Base-by-base conservation (phyloP, 2,329 filamentous ascomycete genomes). In the Diplodia seriata region DNA sequence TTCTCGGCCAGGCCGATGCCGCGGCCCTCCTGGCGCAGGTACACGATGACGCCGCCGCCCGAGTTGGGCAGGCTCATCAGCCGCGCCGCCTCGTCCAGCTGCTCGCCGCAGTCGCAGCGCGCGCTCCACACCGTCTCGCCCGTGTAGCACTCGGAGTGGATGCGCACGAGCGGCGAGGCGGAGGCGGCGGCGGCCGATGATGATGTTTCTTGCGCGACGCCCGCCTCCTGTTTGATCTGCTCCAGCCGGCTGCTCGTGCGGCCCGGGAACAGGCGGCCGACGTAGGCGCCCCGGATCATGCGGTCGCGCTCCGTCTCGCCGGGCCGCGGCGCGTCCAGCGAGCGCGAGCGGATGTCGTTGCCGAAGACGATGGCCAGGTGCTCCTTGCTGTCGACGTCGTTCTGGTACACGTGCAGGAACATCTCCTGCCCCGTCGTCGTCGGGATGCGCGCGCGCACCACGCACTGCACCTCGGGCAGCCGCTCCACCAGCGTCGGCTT, bases 91-190 rank as follows among this genome's bases (percentile, higher is more conserved):
- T 99, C 95, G 78, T 99, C 95, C 2, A 99, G 86, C 78, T 99
- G 95, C 81, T 99, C 95, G 68, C 95, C 95, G 78, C 95, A 99
- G 81, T 99, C 95, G 81, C 95, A 99, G 33, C 95, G 89, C 43
- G 95, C 94, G 8, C 94, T 97, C 95, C 95, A 98, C 0, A 96
- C 95, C 0, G 95, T 99, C 83, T 99, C 95, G 69, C 95, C 95
- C 0, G 95, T 99, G 80, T 99, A 99, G 81, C 95, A 99, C 80
- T 99, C 95, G 3, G 92, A 97, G 79, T 99, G 95, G 76, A 99
- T 99, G 68, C 95, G 87, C 56, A 99, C 94, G 49, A 99, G 83
- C 0, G 95, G 92, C 1, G 90, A 80, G 66, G 26, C 23, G 23
- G 23, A 1, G 23, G 23, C 23, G 4, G 6, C 31, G 31, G 31